These are phyloP conservation scores for Nicotiana rustica DNA, from an alignment of 305 asterid species.

Conservation along the genomic window DNA sequence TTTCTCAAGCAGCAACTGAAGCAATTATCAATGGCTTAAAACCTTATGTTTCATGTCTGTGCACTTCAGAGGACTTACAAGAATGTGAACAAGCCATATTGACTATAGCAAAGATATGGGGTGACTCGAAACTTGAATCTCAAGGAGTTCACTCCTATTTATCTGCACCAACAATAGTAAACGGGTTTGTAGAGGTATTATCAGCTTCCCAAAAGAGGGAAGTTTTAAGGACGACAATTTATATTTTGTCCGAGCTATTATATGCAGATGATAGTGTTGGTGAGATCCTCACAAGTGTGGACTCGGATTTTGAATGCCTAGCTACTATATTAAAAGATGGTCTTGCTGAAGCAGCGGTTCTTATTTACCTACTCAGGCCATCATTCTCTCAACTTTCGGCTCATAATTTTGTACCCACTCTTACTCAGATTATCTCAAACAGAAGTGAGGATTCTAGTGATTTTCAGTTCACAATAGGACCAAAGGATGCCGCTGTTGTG, in stretches of 20 bases:
- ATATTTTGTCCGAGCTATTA: slow-evolving; percentile 67
- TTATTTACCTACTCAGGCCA: slow-evolving; percentile 65
- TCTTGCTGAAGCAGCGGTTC: slow-evolving; percentile 72
- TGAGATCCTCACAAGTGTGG: slow-evolving; percentile 67
- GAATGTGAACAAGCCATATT: slow-evolving; percentile 79
- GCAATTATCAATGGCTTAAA: slow-evolving; percentile 64
- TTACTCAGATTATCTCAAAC: slow-evolving; percentile 57
- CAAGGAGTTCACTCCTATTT: slow-evolving; percentile 63
- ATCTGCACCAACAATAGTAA: slow-evolving; percentile 70
- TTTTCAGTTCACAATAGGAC: slow-evolving; percentile 56
- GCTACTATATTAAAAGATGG: slow-evolving; percentile 73
- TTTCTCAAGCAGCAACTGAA: slow-evolving; percentile 74
- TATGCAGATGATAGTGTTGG: slow-evolving; percentile 59
- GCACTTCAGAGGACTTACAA: slow-evolving; percentile 78
- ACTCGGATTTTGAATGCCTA: slow-evolving; percentile 75
- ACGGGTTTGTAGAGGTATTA: slow-evolving; percentile 71
- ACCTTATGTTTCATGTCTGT: slow-evolving; percentile 68
- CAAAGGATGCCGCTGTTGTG: slow-evolving; percentile 77
- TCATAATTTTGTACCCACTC: slow-evolving; percentile 55
- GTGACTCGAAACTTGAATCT: slow-evolving; percentile 64
- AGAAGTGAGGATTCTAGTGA: slow-evolving; percentile 54
- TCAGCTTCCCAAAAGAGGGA: slow-evolving; percentile 76
- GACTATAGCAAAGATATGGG: slow-evolving; percentile 69
- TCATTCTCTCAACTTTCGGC: slow-evolving; percentile 69
- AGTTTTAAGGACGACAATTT: slow-evolving; percentile 65